Conservation (phyloP, 2,329 filamentous ascomycete species). For the Verticillium nonalfalfae region DNA sequence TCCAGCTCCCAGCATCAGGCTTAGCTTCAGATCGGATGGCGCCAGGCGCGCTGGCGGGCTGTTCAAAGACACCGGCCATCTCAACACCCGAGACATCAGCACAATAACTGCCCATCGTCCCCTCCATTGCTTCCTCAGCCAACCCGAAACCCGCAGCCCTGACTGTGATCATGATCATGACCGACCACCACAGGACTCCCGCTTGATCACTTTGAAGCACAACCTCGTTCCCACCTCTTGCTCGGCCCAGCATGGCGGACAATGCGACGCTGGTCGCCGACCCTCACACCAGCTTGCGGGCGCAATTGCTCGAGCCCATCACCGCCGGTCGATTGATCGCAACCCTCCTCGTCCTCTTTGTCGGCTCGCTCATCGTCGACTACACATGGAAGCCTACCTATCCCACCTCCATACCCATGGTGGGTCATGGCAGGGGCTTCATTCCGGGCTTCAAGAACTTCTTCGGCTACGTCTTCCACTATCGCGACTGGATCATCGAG, state of each 20-base stretch:
- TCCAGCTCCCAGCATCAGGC: not conserved
- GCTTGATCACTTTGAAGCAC: not conserved
- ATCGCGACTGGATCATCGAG: slow-evolving; percentile 31
- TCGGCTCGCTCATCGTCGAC: slow-evolving; percentile 31
- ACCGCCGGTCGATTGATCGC: slow-evolving; percentile 21
- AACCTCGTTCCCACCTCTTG: no score
- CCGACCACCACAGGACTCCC: not conserved
- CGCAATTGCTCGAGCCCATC: slow-evolving; percentile 19
- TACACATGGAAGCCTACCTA: slow-evolving; percentile 30
- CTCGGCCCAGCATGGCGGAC: not conserved
- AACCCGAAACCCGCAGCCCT: not conserved
- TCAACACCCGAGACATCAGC: not conserved
- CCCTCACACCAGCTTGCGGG: slow-evolving; percentile 12
- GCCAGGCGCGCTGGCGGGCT: not conserved
- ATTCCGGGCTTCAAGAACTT: slow-evolving; percentile 31
- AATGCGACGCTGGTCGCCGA: not conserved
- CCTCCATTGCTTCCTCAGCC: not conserved
- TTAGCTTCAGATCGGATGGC: not conserved
- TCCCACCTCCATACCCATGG: slow-evolving; percentile 29
- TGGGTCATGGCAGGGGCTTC: slow-evolving; percentile 30
- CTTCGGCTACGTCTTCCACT: slow-evolving; percentile 28
- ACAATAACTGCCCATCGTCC: not conserved
- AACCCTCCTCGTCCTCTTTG: slow-evolving; percentile 23
- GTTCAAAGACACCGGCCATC: not conserved
- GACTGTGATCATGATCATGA: not conserved